Conservation (phyloP, 371 early-diverging fungal genomes). For the Syncephalis fuscata region DNA sequence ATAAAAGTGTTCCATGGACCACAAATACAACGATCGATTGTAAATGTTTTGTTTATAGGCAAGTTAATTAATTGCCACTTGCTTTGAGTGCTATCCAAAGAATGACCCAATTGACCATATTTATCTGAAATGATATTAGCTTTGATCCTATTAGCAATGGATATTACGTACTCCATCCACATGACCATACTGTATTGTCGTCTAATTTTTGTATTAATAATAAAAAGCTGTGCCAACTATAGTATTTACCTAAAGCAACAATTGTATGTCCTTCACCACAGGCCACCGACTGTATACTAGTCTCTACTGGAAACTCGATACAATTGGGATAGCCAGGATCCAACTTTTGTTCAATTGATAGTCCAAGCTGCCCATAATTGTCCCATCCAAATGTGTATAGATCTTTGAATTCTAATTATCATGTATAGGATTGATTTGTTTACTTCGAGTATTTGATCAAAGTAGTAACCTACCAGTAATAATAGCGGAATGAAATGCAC, state of each 20-base stretch:
- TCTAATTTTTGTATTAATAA: not conserved
- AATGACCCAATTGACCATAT: constrained; percentile 6
- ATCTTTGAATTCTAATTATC: constrained; percentile 3
- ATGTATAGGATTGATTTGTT: not conserved
- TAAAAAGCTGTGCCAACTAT: not conserved
- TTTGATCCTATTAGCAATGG: not conserved
- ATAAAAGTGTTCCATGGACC: too few species aligned
- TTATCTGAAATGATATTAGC: not conserved
- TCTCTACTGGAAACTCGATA: not conserved
- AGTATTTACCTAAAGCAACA: constrained; percentile 2
- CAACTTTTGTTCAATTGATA: not conserved
- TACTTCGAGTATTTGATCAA: not conserved
- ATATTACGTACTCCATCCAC: constrained; percentile 6
- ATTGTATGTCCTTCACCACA: constrained; percentile 7
- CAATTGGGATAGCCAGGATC: not conserved
- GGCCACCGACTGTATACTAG: constrained; percentile 2
- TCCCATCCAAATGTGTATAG: constrained; percentile 9
- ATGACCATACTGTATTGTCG: constrained; percentile 1
- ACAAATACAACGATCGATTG: too few species aligned
- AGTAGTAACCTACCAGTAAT: constrained; percentile 4
- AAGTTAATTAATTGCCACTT: not conserved
- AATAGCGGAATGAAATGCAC: constrained; percentile 5
- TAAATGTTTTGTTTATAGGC: too few species aligned
- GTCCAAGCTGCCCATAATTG: constrained; percentile 3
- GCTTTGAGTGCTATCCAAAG: not conserved